Conservation (phyloP, 2,329 filamentous ascomycete genomes). For the Didymella keratinophila region DNA sequence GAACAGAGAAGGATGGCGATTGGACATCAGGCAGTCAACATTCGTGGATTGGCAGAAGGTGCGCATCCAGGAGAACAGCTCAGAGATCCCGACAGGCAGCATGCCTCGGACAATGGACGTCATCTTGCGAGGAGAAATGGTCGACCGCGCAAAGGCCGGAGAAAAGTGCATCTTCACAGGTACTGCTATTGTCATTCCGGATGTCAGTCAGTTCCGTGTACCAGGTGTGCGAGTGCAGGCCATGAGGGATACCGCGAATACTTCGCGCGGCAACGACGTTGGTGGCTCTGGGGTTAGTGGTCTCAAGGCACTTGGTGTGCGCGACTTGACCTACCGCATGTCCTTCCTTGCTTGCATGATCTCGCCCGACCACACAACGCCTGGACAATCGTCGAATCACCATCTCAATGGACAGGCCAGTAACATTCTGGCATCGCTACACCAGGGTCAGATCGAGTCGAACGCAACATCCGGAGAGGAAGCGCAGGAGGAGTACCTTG, state of each 20-base stretch:
- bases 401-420: slow-evolving; percentile 75
- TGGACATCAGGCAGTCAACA: slow-evolving; percentile 96
- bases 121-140: slow-evolving; percentile 94
- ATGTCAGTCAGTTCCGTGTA: slow-evolving; percentile 92
- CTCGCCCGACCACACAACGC: slow-evolving; percentile 82
- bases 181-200: slow-evolving; percentile 93
- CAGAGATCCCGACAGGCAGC: slow-evolving; percentile 96
- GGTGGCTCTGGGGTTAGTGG: slow-evolving; percentile 87
- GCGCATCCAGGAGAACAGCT: slow-evolving; percentile 96
- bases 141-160: slow-evolving; percentile 94
- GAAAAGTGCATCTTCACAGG: slow-evolving; percentile 99
- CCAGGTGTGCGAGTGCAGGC: slow-evolving; percentile 85
- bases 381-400: slow-evolving; percentile 76
- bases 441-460: slow-evolving; percentile 73
- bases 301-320: slow-evolving; percentile 89
- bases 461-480: slow-evolving; percentile 73
- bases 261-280: slow-evolving; percentile 76
- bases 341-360: slow-evolving; percentile 99
- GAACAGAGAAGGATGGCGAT: slow-evolving; percentile 90
- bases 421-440: slow-evolving; percentile 86
- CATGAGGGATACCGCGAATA: slow-evolving; percentile 80
- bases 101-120: slow-evolving; percentile 99
- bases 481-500: slow-evolving; percentile 85
- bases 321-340: slow-evolving; percentile 92
- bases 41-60: slow-evolving; percentile 99